phyloP scores from a whole-genome alignment of 805 yeast genomes.

The Lipomyces kockii region DNA sequence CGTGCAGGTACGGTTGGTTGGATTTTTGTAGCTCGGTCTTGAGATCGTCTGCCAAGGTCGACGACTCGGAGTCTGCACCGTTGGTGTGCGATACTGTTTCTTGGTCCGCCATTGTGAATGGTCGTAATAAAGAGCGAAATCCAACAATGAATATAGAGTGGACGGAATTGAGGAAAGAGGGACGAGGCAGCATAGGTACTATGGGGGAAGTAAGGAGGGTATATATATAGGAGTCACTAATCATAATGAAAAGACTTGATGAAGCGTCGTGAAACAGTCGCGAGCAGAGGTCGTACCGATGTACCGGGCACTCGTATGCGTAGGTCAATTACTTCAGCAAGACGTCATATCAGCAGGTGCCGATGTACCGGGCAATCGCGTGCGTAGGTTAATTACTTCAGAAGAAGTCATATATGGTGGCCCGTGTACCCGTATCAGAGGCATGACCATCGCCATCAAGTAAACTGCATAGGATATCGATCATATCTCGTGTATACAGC shows the following conservation, averaged over 20 bases:
- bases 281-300: background rate
- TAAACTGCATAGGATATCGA: too few species aligned
- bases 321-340: background rate
- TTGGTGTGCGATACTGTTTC: background rate
- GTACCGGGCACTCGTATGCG: background rate
- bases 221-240: background rate
- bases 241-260: background rate
- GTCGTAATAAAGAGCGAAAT: background rate
- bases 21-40: constrained; percentile 4
- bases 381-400: too few species aligned
- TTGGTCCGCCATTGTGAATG: background rate
- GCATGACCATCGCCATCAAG: too few species aligned
- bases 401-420: background rate
- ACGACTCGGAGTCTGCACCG: constrained; percentile 1
- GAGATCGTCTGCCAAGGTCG: background rate
- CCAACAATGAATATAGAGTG: background rate
- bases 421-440: background rate
- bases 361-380: too few species aligned
- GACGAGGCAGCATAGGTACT: background rate
- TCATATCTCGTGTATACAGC: too few species aligned
- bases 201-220: background rate
- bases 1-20: constrained; percentile 34
- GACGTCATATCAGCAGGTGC: too few species aligned
- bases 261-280: background rate
- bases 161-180: background rate